Conservation (phyloP, 768 basidiomycete species). For the Hygrophorus pudorinus region DNA sequence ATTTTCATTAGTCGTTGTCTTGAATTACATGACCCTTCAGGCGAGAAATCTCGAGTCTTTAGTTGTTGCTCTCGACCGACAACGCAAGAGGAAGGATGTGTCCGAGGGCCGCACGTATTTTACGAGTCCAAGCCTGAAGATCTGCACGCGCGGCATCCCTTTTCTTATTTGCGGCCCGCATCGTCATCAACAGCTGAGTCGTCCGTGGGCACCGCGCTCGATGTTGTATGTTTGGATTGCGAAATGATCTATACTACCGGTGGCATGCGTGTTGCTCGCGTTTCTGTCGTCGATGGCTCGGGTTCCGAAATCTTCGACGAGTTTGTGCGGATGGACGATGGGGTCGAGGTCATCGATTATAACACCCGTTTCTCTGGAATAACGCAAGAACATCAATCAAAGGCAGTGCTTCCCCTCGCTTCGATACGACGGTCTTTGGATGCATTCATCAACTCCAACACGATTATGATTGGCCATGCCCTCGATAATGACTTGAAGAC, state of each 20-base stretch:
- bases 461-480: conserved; percentile 84
- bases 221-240: conserved; percentile 87
- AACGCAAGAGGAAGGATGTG: conserved; percentile 56
- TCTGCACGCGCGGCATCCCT: conserved; percentile 68
- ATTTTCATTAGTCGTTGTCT: neutral
- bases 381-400: conserved; percentile 43
- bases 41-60: conserved; percentile 59
- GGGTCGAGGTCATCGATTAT: conserved; percentile 75
- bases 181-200: conserved; percentile 4
- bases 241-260: conserved; percentile 96
- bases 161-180: conserved; percentile 35
- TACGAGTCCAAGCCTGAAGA: conserved; percentile 58
- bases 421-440: conserved; percentile 62
- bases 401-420: conserved; percentile 57
- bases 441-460: conserved; percentile 62
- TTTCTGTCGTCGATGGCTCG: conserved; percentile 76
- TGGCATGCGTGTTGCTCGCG: conserved; percentile 82
- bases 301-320: conserved; percentile 77
- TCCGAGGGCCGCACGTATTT: conserved; percentile 83
- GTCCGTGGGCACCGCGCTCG: conserved; percentile 33
- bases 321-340: conserved; percentile 70
- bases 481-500: conserved; percentile 93
- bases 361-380: conserved; percentile 90
- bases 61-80: conserved; percentile 70
- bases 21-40: conserved; percentile 24